Evolutionary conservation across 1,284 basidiomycete genomes (phyloP), one percentile per base, ranked within the genome.

Genomic region (Gomphus bonarii): DNA sequence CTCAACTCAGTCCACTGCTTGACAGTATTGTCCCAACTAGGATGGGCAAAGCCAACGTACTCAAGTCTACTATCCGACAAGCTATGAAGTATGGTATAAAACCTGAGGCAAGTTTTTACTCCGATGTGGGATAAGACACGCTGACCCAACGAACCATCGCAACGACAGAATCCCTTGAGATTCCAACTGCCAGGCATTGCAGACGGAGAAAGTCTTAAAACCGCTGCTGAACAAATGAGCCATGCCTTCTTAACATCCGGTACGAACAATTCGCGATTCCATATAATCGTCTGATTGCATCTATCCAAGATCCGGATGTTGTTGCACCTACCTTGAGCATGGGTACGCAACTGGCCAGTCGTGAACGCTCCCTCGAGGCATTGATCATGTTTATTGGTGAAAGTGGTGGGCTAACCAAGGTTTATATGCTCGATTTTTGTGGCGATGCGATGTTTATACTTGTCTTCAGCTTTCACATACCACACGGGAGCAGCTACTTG

Each of bases 381-480:
- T 76, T 99, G 9, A 90, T 97, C 64, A 75, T 77, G 18, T 97
- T 95, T 68, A 87, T 99, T 62, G 90, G 90, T 54, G 82, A 86
- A 58, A 95, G 95, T 67, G 84, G 80, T 0, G 84, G 84, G 2
- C 73, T 95, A 30, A 73, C 74, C 28, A 89, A 88, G 74, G 90
- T 88, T 40, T 54, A 9, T 53, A 18, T 40, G 14, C 31, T 30
- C n/a, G n/a, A 14, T 9, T 31, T 31, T 20, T 18, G 7, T 43
- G 9, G 56, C 38, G 22, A 20, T 18, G 48, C 50, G 50, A 36
- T 50, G 49, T 35, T 55, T 30, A 42, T 60, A 52, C 57, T 44
- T 51, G 43, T 38, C 36, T 33, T 3, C 65, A 95, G 86, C 83
- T 97, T 66, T 86, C 93, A 1, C 87, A 91, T 71, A 71, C 76